A percentile compares a stretch with the other conserved stretches of the same genome.
These are phyloP conservation scores for Ochetophila trinervis DNA, from an alignment of 306 rosid species.

Conservation along the genomic window DNA sequence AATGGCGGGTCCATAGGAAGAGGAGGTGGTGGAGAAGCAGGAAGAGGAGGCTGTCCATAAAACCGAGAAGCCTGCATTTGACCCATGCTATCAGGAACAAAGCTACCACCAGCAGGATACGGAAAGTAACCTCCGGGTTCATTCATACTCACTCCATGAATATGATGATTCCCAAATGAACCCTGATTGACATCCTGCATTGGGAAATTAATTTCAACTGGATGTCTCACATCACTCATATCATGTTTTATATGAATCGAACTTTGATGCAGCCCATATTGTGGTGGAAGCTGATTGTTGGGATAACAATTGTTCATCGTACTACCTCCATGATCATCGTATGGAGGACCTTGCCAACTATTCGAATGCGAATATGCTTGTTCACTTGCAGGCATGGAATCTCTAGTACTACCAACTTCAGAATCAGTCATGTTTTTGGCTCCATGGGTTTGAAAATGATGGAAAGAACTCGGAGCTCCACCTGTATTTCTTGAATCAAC, in stretches of 20 bases:
- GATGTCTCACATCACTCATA: no score
- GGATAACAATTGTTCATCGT: background rate
- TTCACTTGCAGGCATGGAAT: conserved; percentile 17
- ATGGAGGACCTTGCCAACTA: conserved; percentile 23
- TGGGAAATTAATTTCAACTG: no score
- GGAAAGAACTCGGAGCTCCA: background rate
- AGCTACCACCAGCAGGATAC: conserved; percentile 28
- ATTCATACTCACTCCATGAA: conserved; percentile 20
- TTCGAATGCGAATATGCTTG: conserved; percentile 12
- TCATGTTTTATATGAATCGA: conserved; percentile 10
- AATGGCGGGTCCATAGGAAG: conserved; percentile 52
- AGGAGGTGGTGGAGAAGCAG: conserved; percentile 76
- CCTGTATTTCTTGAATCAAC: background rate
- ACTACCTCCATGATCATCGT: conserved; percentile 14
- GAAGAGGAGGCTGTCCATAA: conserved; percentile 66
- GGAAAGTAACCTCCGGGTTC: conserved; percentile 32
- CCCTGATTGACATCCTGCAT: no score
- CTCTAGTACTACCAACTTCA: conserved; percentile 2
- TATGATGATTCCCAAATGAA: conserved; percentile 2
- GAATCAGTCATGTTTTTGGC: background rate
- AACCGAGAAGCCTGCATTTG: conserved; percentile 44
- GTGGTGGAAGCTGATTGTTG: conserved; percentile 11
- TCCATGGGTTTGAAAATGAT: no score
- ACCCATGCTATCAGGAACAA: conserved; percentile 27
- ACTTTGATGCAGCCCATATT: conserved; percentile 28